phyloP scores from a whole-genome alignment of 768 basidiomycete species.

The Phanerochaete sordida region DNA sequence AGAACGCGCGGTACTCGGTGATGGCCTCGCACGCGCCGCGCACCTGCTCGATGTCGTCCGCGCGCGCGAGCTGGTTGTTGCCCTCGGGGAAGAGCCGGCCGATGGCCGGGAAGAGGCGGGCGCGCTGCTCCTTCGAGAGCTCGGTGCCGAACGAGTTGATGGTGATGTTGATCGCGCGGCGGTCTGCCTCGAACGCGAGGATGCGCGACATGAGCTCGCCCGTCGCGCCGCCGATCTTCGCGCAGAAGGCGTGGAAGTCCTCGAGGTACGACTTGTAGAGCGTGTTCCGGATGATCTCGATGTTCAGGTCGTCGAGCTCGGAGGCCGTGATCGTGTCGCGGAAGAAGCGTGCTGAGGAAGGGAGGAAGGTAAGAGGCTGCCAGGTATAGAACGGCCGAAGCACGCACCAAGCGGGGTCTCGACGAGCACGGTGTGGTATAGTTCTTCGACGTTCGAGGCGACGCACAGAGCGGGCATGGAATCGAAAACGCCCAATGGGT shows the following conservation, averaged over 20 bases:
- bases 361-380: not conserved
- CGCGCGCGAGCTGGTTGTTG: slow-evolving; percentile 89
- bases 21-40: slow-evolving; percentile 83
- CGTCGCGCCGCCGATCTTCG: slow-evolving; percentile 79
- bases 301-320: slow-evolving; percentile 97
- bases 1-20: slow-evolving; percentile 88
- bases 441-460: slow-evolving; percentile 96
- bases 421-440: slow-evolving; percentile 94
- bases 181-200: slow-evolving; percentile 94
- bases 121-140: slow-evolving; percentile 91
- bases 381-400: not conserved
- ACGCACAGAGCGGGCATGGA: slow-evolving; percentile 99
- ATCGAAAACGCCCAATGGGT: slow-evolving; percentile 95
- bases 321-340: slow-evolving; percentile 91
- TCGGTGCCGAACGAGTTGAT: slow-evolving; percentile 98
- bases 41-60: slow-evolving; percentile 95
- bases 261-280: slow-evolving; percentile 99
- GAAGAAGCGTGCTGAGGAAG: slow-evolving; percentile 82
- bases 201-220: slow-evolving; percentile 89
- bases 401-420: slow-evolving; percentile 91
- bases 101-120: slow-evolving; percentile 90
- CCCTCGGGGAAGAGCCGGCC: slow-evolving; percentile 94
- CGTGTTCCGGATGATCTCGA: slow-evolving; percentile 99
- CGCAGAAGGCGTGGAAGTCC: slow-evolving; percentile 87
- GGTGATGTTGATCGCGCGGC: slow-evolving; percentile 96